Percentiles rank a stretch among this genome's conserved stretches.
These are phyloP conservation scores for Chrysanthemum makinoi DNA, from an alignment of 129 eudicot species.

Conservation along the genomic window DNA sequence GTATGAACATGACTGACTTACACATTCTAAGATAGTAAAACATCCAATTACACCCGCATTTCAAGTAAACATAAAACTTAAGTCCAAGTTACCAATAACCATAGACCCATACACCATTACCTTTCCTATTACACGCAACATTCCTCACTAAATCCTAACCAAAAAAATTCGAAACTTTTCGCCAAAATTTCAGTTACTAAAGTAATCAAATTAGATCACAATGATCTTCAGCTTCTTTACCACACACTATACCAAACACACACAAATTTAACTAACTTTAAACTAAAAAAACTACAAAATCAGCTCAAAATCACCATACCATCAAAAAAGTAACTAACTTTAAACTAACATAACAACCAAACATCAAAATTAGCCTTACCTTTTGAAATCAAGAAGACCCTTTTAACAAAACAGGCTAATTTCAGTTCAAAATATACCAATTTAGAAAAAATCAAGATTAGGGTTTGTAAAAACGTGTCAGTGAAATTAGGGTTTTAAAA, in stretches of 20 bases:
- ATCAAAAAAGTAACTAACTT: constrained; percentile 6
- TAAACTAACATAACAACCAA: constrained; percentile 13
- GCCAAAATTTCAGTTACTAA: neutral
- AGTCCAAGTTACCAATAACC: neutral
- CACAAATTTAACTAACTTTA: neutral
- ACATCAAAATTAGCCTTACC: constrained; percentile 36
- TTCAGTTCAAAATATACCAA: constrained; percentile 41
- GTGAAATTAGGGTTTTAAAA: constrained; percentile 40
- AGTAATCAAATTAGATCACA: constrained; percentile 26
- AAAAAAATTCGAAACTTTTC: constrained; percentile 1
- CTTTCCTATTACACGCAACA: too few species aligned
- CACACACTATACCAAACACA: neutral
- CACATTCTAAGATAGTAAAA: neutral
- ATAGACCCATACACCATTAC: constrained; percentile 8
- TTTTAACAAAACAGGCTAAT: constrained; percentile 21
- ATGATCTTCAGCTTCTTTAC: constrained; percentile 27
- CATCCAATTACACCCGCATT: constrained; percentile 12
- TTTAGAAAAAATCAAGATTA: constrained; percentile 34
- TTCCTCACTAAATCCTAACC: neutral
- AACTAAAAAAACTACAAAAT: neutral
- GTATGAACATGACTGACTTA: neutral
- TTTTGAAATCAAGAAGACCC: constrained; percentile 34
- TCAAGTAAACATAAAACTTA: neutral
- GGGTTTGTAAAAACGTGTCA: constrained; percentile 52
- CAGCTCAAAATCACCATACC: constrained; percentile 22